Percentiles rank a stretch among this genome's conserved stretches.
Evolutionary conservation across 2,329 filamentous ascomycete genomes (phyloP).

Genomic region (Aaosphaeria arxii): DNA sequence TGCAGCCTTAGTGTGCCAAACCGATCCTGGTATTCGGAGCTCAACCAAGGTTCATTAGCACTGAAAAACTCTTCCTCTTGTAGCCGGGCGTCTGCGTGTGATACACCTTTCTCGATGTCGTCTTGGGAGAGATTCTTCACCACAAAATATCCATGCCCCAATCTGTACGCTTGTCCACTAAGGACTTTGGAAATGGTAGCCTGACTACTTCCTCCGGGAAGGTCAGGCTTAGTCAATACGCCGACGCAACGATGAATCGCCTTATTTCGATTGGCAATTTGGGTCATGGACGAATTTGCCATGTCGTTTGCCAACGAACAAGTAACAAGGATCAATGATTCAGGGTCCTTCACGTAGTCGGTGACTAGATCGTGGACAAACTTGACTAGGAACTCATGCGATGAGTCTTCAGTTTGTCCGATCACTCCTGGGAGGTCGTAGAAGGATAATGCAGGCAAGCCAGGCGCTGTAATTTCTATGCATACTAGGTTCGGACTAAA

Average conservation of each 20-base stretch:
- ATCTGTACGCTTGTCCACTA: constrained; percentile 56
- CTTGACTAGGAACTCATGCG: constrained; percentile 54
- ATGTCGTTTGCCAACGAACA: constrained; percentile 76
- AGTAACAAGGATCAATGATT: constrained; percentile 74
- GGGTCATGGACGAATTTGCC: constrained; percentile 69
- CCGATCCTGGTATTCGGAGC: constrained; percentile 41
- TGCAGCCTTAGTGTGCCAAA: constrained; percentile 56
- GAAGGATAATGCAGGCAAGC: constrained; percentile 72
- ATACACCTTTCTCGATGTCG: constrained; percentile 44
- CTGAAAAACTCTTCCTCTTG: constrained; percentile 54
- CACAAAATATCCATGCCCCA: constrained; percentile 77
- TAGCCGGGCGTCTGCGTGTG: constrained; percentile 46
- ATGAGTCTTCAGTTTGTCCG: constrained; percentile 57
- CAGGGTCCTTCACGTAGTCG: constrained; percentile 65
- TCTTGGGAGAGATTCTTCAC: constrained; percentile 61
- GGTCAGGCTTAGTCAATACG: constrained; percentile 82
- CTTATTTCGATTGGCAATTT: constrained; percentile 42
- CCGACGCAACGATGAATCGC: constrained; percentile 49
- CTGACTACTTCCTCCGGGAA: constrained; percentile 52
- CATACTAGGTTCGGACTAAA: constrained; percentile 82
- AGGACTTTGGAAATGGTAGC: constrained; percentile 63
- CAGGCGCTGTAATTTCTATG: constrained; percentile 70
- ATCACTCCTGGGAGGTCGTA: constrained; percentile 86
- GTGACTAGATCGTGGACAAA: constrained; percentile 70
- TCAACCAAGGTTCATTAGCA: constrained; percentile 43